phyloP scores from a whole-genome alignment of 1,139 yeast genomes.

The Debaryomyces sp. region DNA sequence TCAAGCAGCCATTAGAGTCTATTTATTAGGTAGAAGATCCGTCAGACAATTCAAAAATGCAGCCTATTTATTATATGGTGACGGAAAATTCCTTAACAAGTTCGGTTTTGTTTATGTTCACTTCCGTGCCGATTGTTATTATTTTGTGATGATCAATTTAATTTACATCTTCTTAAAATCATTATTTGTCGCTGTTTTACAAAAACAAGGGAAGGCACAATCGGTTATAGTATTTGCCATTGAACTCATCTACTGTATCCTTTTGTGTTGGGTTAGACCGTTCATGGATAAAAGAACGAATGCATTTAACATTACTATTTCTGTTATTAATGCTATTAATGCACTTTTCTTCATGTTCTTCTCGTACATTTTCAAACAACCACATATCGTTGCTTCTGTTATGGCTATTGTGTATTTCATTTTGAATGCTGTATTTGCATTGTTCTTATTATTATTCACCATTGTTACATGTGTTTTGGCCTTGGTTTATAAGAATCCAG shows the following conservation, averaged over 20 bases:
- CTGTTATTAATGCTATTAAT: conserved; percentile 77
- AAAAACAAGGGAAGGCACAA: conserved; percentile 76
- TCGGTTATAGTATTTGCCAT: conserved; percentile 74
- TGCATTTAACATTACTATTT: conserved; percentile 83
- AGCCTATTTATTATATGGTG: conserved; percentile 88
- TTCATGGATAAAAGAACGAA: conserved; percentile 95
- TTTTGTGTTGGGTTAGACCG: conserved; percentile 74
- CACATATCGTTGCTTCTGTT: conserved; percentile 83
- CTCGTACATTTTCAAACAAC: conserved; percentile 81
- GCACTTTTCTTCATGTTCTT: conserved; percentile 87
- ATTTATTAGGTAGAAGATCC: conserved; percentile 72
- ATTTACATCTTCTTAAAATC: conserved; percentile 73
- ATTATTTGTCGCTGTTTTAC: conserved; percentile 84
- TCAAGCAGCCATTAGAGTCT: conserved; percentile 76
- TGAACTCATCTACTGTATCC: conserved; percentile 69
- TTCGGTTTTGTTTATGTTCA: conserved; percentile 94
- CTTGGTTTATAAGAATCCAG: conserved; percentile 86
- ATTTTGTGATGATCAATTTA: conserved; percentile 71
- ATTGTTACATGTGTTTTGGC: conserved; percentile 87
- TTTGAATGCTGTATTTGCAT: conserved; percentile 85
- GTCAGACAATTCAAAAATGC: conserved; percentile 80
- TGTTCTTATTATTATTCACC: conserved; percentile 79
- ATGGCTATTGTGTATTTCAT: conserved; percentile 93
- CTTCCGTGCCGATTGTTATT: conserved; percentile 84
- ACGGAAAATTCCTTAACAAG: conserved; percentile 74